Conservation (phyloP, 2,329 filamentous ascomycete species). For the Podosphaera xanthii region DNA sequence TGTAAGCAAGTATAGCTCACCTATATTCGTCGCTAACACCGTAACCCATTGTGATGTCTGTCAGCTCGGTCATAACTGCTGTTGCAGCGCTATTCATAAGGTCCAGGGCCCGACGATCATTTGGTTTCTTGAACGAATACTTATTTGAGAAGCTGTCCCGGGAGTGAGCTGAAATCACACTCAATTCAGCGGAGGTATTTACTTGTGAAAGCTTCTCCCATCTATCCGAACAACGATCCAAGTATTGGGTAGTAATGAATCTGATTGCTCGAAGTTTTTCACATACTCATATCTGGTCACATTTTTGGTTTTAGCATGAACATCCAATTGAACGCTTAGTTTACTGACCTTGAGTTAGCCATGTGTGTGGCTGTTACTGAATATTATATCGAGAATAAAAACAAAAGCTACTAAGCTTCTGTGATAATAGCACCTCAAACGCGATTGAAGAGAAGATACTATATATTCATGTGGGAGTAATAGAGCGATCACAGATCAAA, state of each 20-base stretch:
- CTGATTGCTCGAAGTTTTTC: constrained; percentile 63
- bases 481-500: no score
- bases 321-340: no score
- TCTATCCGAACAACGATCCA: constrained; percentile 93
- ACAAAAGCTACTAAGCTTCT: no score
- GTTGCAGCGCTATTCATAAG: constrained; percentile 90
- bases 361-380: no score
- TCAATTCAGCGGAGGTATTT: constrained; percentile 9
- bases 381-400: no score
- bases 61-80: constrained; percentile 59
- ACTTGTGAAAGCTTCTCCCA: constrained; percentile 90
- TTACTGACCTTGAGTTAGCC: no score
- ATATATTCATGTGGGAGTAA: no score
- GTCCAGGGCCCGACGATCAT: constrained; percentile 65
- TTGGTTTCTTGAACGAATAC: constrained; percentile 77
- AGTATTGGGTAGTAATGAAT: constrained; percentile 65
- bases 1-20: constrained; percentile 18
- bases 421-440: no score
- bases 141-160: constrained; percentile 47
- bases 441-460: no score
- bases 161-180: neutral
- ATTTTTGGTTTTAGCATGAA: neutral
- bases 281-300: constrained; percentile 75
- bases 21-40: constrained; percentile 90
- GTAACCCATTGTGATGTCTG: constrained; percentile 72